Conservation (phyloP, 2,329 filamentous ascomycete species). For the Aspergillus thermomutatus region DNA sequence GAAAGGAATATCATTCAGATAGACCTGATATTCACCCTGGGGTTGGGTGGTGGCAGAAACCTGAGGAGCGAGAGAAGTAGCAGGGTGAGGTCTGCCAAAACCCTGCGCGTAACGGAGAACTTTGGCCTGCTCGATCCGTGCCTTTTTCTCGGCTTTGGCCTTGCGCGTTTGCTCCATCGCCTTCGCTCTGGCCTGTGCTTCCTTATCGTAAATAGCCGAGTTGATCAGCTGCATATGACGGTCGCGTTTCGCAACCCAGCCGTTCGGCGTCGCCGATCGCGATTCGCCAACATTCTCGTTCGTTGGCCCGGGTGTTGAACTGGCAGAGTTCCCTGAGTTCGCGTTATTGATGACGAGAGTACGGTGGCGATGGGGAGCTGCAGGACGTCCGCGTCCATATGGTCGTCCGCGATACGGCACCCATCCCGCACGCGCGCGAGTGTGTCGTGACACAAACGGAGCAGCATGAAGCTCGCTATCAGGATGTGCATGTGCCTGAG, state of each 20-base stretch:
- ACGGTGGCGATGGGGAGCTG: constrained; percentile 50
- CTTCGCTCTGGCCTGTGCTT: constrained; percentile 63
- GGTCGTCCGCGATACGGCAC: constrained; percentile 44
- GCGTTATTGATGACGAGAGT: constrained; percentile 64
- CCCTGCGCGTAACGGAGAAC: constrained; percentile 40
- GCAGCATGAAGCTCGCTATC: constrained; percentile 18
- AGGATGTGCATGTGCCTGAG: constrained; percentile 19
- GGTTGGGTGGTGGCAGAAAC: constrained; percentile 23
- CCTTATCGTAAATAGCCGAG: constrained; percentile 71
- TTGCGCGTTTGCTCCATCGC: constrained; percentile 67
- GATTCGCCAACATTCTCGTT: constrained; percentile 29
- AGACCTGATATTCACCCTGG: constrained; percentile 58
- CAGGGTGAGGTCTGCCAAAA: constrained; percentile 16
- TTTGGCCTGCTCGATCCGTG: constrained; percentile 50
- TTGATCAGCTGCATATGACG: constrained; percentile 83
- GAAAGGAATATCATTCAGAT: constrained; percentile 70
- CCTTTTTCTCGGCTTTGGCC: constrained; percentile 51
- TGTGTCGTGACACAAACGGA: constrained; percentile 27
- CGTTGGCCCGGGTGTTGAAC: constrained; percentile 18
- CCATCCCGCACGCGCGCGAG: constrained; percentile 36
- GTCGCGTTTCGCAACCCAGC: constrained; percentile 71
- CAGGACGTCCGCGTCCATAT: constrained; percentile 31
- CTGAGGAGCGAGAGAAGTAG: constrained; percentile 18
- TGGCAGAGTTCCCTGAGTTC: constrained; percentile 19
- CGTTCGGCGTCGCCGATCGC: constrained; percentile 30